Base-by-base conservation (phyloP, 305 asterid species). In the Fraxinus sp. region DNA sequence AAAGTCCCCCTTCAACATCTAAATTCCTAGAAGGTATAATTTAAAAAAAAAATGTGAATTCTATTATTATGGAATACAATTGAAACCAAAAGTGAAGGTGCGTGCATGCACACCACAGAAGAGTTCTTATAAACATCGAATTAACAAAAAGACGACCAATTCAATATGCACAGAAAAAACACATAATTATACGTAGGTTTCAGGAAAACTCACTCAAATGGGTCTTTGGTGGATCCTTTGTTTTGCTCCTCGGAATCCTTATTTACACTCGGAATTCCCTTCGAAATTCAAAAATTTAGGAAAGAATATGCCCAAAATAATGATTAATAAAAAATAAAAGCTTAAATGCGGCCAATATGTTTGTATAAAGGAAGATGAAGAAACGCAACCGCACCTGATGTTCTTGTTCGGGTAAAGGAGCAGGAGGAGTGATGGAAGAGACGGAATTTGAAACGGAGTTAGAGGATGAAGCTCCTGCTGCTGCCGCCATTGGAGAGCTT, bases 251-350 rank as follows among this genome's bases (percentile, higher is more conserved):
- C 83, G 13, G 77, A 18, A 33, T 18, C 84, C 62, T 39, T 80
- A 10, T 30, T 41, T 49, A 57, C 85, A 64, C 78, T 80, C 30
- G 84, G 59, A 77, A 37, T 83, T 57, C 77, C 86, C 88, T 86
- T 37, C 5, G 22, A 26, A 80, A 77, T 2, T 43, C 83, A 24
- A 43, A 81, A 49, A 14, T 3, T 24, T 8, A 62, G 22, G 70
- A 18, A 66, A 16, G 6, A 14, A 11, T 33, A 46, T 13, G 14
- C 36, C 24, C 33, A 77, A 16, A 11, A 13, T 43, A 77, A 13
- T 22, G 14, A 75, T 57, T 32, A 33, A 11, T 7, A 13, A 64
- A 36, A 62, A 22, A 10, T 9, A 64, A 66, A 66, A 10, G 30
- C 10, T 36, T 22, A 75, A 75, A 76, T 5, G 36, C 18, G 13